Conservation (phyloP, 2,329 filamentous ascomycete species). For the Metarhizium rileyi region DNA sequence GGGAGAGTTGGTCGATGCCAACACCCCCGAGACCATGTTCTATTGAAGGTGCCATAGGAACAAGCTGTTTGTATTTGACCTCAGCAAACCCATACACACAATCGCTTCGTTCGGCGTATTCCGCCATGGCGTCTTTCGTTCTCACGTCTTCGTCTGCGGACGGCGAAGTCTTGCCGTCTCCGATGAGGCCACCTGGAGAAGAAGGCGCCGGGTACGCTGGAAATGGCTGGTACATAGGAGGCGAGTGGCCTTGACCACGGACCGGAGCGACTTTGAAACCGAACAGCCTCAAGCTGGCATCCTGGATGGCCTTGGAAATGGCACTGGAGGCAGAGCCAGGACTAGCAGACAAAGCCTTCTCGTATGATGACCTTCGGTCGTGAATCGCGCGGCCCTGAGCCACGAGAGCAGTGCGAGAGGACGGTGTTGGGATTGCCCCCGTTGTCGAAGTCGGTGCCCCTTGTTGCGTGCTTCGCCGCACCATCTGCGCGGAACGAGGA, state of each 20-base stretch:
- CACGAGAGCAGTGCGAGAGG: conserved; percentile 66
- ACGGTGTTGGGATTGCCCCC: conserved; percentile 56
- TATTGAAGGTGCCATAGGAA: conserved; percentile 73
- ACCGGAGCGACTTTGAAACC: conserved; percentile 62
- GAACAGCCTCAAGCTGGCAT: conserved; percentile 70
- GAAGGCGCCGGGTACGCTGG: conserved; percentile 71
- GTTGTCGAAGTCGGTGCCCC: conserved; percentile 58
- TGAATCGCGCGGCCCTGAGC: conserved; percentile 60
- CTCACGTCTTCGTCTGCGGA: conserved; percentile 67
- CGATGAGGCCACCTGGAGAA: conserved; percentile 49
- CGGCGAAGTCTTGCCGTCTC: conserved; percentile 49
- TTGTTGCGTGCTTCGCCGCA: conserved; percentile 71
- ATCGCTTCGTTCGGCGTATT: conserved; percentile 85
- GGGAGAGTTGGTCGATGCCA: conserved; percentile 40
- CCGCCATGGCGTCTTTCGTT: conserved; percentile 75
- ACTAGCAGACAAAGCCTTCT: conserved; percentile 61
- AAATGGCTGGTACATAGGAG: conserved; percentile 72
- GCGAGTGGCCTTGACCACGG: conserved; percentile 58
- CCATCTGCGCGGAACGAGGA: conserved; percentile 51
- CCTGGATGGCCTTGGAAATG: conserved; percentile 89
- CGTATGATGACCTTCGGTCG: conserved; percentile 70
- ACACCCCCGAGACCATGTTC: conserved; percentile 60
- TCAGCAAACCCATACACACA: conserved; percentile 97
- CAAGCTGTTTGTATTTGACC: conserved; percentile 96
- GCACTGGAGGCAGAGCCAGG: conserved; percentile 71